Conservation (phyloP, 345 rosid species). For the Ricinus communis region DNA sequence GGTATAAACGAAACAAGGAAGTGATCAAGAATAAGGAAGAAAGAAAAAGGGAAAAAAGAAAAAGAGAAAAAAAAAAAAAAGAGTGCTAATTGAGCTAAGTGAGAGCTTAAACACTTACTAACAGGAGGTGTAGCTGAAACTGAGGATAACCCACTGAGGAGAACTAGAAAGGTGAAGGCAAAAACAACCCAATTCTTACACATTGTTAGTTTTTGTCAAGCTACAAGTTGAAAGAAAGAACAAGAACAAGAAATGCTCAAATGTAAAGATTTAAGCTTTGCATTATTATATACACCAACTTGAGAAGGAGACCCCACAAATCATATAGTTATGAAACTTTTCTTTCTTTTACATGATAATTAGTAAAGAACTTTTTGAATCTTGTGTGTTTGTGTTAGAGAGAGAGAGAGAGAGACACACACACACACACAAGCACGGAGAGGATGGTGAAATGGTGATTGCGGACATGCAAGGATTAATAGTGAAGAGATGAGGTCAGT, state of each 20-base stretch:
- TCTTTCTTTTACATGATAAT: constrained; percentile 26
- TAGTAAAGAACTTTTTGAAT: constrained; percentile 21
- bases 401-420: not conserved
- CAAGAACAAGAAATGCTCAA: constrained; percentile 23
- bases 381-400: not conserved
- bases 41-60: too few species aligned
- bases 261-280: constrained; percentile 31
- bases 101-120: constrained; percentile 49
- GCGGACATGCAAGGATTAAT: too few species aligned
- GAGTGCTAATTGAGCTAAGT: not conserved
- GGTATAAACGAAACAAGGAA: constrained; percentile 4
- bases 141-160: constrained; percentile 56
- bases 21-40: not conserved
- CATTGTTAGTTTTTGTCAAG: constrained; percentile 31
- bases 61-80: too few species aligned
- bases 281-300: constrained; percentile 28
- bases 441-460: not conserved
- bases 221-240: constrained; percentile 20
- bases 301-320: constrained; percentile 33
- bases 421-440: not conserved
- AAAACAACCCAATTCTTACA: constrained; percentile 37
- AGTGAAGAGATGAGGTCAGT: not conserved
- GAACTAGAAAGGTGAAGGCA: constrained; percentile 43
- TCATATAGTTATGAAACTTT: constrained; percentile 14
- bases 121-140: constrained; percentile 82